Evolutionary conservation across 192 early-diverging fungal genomes (phyloP).

Genomic region (Entrophospora sp.): DNA sequence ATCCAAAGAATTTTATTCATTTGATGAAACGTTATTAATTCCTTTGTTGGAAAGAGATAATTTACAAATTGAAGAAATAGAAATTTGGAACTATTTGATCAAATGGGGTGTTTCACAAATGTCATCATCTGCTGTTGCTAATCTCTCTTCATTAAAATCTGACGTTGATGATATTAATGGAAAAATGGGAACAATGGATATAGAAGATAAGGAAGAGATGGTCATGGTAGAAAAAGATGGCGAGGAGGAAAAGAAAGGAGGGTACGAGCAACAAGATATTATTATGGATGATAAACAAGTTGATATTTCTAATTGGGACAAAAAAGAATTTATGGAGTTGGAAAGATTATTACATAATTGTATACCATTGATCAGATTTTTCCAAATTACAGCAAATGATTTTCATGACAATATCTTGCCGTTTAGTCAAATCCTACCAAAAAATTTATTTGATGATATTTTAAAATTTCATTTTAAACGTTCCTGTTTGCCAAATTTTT

Average conservation of each 20-base stretch:
- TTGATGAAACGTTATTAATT: constrained; percentile 14
- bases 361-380: constrained; percentile 6
- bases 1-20: constrained; percentile 9
- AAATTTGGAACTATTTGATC: constrained; percentile 16
- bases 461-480: constrained; percentile 4
- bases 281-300: neutral
- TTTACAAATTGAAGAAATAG: constrained; percentile 17
- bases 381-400: constrained; percentile 3
- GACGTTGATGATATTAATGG: too few relatives aligned
- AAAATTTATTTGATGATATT: neutral
- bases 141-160: neutral
- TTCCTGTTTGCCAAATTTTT: too few relatives aligned
- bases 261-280: too few relatives aligned
- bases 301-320: neutral
- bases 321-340: constrained; percentile 8
- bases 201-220: too few relatives aligned
- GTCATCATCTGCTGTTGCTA: too few relatives aligned
- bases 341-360: neutral
- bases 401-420: constrained; percentile 15
- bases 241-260: too few relatives aligned
- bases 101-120: constrained; percentile 17
- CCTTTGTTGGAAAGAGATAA: constrained; percentile 11
- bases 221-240: too few relatives aligned
- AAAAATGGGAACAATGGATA: too few relatives aligned
- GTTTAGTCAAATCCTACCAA: neutral